Evolutionary conservation across 108 stramenopile genomes (phyloP).

Genomic region (Schizochytrium sp.): DNA sequence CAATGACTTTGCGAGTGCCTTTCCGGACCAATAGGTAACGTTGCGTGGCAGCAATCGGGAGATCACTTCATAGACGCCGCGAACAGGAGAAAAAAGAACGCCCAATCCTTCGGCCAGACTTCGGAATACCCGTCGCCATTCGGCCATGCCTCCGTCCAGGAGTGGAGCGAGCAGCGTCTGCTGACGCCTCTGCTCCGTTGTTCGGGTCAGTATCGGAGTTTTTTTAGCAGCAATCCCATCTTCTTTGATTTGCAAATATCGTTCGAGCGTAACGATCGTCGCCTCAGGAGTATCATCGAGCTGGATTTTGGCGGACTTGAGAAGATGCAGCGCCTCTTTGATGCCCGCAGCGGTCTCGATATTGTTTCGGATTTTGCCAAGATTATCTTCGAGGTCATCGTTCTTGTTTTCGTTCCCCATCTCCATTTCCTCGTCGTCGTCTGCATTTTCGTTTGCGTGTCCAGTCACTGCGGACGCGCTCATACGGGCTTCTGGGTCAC

Average conservation of each 20-base stretch:
- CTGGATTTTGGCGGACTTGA: neutral
- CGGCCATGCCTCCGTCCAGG: neutral
- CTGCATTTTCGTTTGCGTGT: no score
- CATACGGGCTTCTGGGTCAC: no score
- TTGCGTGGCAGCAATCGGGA: neutral
- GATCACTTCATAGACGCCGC: neutral
- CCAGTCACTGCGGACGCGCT: no score
- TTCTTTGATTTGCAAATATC: neutral
- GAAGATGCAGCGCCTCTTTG: neutral
- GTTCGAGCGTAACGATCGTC: neutral
- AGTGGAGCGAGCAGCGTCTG: neutral
- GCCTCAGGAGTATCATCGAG: neutral
- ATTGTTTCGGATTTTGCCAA: no score
- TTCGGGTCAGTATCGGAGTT: neutral
- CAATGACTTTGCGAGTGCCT: neutral
- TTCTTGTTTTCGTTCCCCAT: no score
- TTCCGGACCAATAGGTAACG: neutral
- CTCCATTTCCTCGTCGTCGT: no score
- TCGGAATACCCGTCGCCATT: neutral
- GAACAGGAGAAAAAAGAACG: neutral
- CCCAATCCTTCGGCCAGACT: neutral
- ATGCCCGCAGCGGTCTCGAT: neutral
- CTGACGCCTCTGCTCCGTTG: neutral
- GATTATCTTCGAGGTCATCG: no score
- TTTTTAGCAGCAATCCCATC: neutral